Conservation (phyloP, 164 flowering plant species). For the Magnolia officinalis region DNA sequence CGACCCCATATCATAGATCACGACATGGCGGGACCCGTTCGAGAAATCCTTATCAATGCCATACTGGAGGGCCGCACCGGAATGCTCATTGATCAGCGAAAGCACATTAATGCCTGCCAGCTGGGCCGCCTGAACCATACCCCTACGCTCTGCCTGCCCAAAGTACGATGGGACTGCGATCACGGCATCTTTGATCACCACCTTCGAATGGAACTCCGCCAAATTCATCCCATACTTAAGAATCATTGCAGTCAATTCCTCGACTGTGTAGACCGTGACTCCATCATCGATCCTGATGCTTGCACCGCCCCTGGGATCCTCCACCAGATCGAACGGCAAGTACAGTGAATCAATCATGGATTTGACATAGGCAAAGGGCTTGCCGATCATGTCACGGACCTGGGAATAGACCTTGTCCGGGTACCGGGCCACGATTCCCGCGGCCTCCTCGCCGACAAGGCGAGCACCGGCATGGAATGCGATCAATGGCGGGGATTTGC, state of each 20-base stretch:
- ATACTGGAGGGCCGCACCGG: conserved; percentile 94
- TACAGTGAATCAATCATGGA: conserved; percentile 42
- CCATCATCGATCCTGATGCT: conserved; percentile 51
- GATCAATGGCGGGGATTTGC: conserved; percentile 83
- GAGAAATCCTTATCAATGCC: conserved; percentile 97
- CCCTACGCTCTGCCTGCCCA: conserved; percentile 88
- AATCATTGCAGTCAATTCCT: conserved; percentile 82
- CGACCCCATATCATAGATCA: conserved; percentile 89
- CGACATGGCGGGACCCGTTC: conserved; percentile 77
- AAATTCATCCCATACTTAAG: conserved; percentile 52
- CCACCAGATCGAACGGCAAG: conserved; percentile 58
- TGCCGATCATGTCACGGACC: conserved; percentile 59
- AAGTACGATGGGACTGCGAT: conserved; percentile 85
- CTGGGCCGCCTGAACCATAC: conserved; percentile 71
- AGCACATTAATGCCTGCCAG: conserved; percentile 84
- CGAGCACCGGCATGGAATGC: conserved; percentile 66
- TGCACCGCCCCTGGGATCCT: conserved; percentile 58
- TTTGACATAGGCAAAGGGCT: conserved; percentile 43
- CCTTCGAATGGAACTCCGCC: conserved; percentile 77
- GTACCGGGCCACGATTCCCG: conserved; percentile 71
- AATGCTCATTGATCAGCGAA: conserved; percentile 79
- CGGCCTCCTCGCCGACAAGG: conserved; percentile 80
- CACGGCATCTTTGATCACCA: conserved; percentile 62
- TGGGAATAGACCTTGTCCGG: conserved; percentile 76
- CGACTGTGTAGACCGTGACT: conserved; percentile 45